Evolutionary conservation across 495 filamentous ascomycete species (phyloP).

Genomic region (Aspergillus biplanus): DNA sequence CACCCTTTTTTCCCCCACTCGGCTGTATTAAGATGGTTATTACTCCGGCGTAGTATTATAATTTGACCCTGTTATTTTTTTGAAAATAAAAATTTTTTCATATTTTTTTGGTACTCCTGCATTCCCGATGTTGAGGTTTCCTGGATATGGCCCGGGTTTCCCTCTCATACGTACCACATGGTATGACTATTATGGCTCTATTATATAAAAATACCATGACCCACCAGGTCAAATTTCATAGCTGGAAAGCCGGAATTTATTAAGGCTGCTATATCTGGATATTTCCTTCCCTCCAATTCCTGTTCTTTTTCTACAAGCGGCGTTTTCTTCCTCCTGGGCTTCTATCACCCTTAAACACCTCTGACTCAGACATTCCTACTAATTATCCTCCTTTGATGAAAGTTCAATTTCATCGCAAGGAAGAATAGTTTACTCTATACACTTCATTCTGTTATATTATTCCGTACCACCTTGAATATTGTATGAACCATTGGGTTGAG

Average conservation of each 20-base stretch:
- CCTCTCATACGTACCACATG: conserved; percentile 5
- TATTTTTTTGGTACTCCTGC: not conserved
- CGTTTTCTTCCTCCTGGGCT: not conserved
- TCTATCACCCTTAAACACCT: not conserved
- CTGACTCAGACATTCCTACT: conserved; percentile 3
- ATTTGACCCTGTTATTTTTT: conserved; percentile 1
- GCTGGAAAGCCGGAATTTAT: conserved; percentile 16
- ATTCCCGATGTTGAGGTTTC: not conserved
- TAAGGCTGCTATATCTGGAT: not conserved
- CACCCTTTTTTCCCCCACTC: conserved; percentile 16
- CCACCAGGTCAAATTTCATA: conserved; percentile 36
- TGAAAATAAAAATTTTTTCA: conserved; percentile 2
- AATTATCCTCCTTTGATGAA: not conserved
- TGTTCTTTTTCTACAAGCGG: conserved; percentile 4
- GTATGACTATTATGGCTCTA: conserved; percentile 8
- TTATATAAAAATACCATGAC: conserved; percentile 26
- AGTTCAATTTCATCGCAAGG: not conserved
- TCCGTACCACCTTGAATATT: not conserved
- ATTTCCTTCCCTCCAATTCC: conserved; percentile 16
- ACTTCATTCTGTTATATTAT: conserved; percentile 3
- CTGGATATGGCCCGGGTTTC: not conserved
- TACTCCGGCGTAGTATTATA: not conserved
- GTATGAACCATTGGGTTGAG: conserved; percentile 10
- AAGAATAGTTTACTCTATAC: not conserved
- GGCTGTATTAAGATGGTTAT: conserved; percentile 15